Base-by-base conservation (phyloP, 257 asterid species). In the Ehretia macrophylla region DNA sequence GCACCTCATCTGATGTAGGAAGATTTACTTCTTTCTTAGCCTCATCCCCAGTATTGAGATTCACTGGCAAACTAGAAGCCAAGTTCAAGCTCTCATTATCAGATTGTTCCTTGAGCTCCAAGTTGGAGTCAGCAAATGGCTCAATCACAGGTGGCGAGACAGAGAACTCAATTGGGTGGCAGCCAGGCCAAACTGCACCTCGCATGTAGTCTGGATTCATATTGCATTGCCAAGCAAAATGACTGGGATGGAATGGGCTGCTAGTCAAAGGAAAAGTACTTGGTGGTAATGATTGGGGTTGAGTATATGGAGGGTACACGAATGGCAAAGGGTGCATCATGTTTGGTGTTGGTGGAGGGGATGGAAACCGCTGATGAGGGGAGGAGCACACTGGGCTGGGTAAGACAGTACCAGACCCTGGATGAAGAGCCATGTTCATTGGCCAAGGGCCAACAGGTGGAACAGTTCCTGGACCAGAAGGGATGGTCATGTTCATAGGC, bases 331-430 rank as follows among this genome's bases (percentile, higher is more conserved):
- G 82, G 63, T 86, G 99, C 72, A 88, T 83, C 77, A 85, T 78
- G 84, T 70, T 92, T 49, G 99, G 97, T 55, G 97, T 86, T 65
- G 79, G 68, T 51, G 97, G 99, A 58, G 96, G 92, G 21, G 97
- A 92, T 5, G 96, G 97, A 75, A 82, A 91, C 6, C 75, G 87
- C 72, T 83, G 96, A 81, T 82, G 97, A 67, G 88, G 88, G 53
- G 97, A 83, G 56, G 95, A 70, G 71, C 79, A 72, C 73, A 85
- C 79, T 80, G 94, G 87, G 55, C 79, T 68, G 49, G 88, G 88
- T 63, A 91, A 63, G 40, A 85, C 67, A 65, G 96, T 75, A 53
- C 79, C 82, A 53, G 84, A 83, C 68, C 96, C 94, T 60, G 87
- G 94, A 77, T 86, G 99, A 67, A 84, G 83, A 59, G 87, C 77